phyloP scores from a whole-genome alignment of 169 alveolate species.

The Cryptosporidium canis region DNA sequence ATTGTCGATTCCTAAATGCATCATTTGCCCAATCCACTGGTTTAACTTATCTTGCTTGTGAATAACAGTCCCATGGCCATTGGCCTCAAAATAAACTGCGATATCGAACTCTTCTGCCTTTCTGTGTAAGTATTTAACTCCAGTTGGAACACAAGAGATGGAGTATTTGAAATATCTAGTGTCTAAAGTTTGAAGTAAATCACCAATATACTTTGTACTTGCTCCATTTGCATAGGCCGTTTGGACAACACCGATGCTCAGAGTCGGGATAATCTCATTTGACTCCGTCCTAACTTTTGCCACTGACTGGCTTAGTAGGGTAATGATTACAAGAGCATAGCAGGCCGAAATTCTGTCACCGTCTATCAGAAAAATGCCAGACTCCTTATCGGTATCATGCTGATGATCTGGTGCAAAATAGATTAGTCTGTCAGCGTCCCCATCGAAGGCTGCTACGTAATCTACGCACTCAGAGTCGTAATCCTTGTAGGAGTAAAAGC shows the following conservation, averaged over 20 bases:
- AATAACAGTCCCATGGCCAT: slow-evolving; percentile 91
- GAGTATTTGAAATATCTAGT: slow-evolving; percentile 4
- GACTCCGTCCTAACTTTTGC: neutral
- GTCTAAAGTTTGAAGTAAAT: slow-evolving; percentile 53
- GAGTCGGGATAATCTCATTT: neutral
- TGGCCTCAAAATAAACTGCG: slow-evolving; percentile 90
- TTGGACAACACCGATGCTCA: slow-evolving; percentile 83
- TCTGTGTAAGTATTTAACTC: slow-evolving; percentile 87
- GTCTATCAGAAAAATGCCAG: slow-evolving; percentile 68
- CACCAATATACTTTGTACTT: slow-evolving; percentile 75
- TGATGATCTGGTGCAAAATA: slow-evolving; percentile 75
- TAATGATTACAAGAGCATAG: slow-evolving; percentile 43
- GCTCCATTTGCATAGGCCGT: slow-evolving; percentile 91
- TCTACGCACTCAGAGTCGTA: slow-evolving; percentile 21
- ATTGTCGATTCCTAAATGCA: slow-evolving; percentile 54
- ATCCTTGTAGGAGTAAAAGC: slow-evolving; percentile 32
- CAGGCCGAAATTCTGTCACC: slow-evolving; percentile 79
- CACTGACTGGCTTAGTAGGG: neutral
- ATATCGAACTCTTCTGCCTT: slow-evolving; percentile 84
- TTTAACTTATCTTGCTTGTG: slow-evolving; percentile 73
- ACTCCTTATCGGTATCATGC: slow-evolving; percentile 26
- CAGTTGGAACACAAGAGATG: slow-evolving; percentile 80
- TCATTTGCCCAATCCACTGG: slow-evolving; percentile 77
- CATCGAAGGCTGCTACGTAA: slow-evolving; percentile 81
- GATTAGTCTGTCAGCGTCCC: slow-evolving; percentile 91